Base-by-base conservation (phyloP, 2,329 filamentous ascomycete genomes). In the Fusarium setosum region DNA sequence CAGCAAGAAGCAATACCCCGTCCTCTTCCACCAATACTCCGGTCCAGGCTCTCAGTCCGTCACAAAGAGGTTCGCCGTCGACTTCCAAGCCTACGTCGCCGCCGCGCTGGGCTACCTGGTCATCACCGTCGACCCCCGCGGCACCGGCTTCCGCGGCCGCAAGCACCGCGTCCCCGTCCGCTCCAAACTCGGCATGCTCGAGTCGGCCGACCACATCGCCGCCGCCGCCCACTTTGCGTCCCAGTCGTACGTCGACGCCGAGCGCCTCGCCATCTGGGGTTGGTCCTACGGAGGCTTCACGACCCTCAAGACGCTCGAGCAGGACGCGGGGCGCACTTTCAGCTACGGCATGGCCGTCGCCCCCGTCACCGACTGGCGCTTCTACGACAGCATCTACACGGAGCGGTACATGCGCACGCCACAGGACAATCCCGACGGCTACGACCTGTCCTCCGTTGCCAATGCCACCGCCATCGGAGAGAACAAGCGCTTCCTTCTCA, bases 241-340 rank as follows among this genome's bases (percentile, higher is more conserved):
- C 34, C 95, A 93, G 75, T 79, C 86, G 13, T 98, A 99, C 76
- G 90, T 97, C 13, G 96, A 99, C 75, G 83, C 86, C 23, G 84
- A 88, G 7, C 88, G 92, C 54, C 88, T 99, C 69, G 94, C 94
- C 18, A 97, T 99, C 74, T 99, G 96, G 96, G 96, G 96, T 45
- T 99, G 96, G 96, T 97, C 93, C 65, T 99, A 96, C 74, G 96
- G 96, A 58, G 96, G 96, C 11, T 99, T 97, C 83, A 92, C 92
- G 83, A 93, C 96, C 6, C 86, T 99, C 72, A 99, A 99, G 82
- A 96, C 93, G 1, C 88, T 99, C 12, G 96, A 99, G 82, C 86
- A 88, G 63, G 96, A 99, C 75, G 95, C 88, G 9, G 96, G 96
- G 6, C 77, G 88, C 74, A 98, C 94, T 0, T 99, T 97, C 82